These are phyloP conservation scores for Gnomoniopsis sp. DNA, from an alignment of 2,329 filamentous ascomycete species.

Conservation along the genomic window DNA sequence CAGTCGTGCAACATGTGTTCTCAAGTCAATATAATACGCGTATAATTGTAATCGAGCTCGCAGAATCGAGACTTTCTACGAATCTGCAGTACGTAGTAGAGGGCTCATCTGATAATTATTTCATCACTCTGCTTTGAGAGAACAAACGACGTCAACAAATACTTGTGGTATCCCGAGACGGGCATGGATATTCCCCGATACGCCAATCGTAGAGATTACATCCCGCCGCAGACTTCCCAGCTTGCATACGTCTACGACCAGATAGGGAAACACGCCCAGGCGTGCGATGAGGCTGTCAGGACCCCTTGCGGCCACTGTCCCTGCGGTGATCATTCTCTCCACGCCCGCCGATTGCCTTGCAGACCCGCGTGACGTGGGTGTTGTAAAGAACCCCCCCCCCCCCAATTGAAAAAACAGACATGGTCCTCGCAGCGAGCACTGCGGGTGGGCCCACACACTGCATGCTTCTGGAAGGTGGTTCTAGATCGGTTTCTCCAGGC, in stretches of 20 bases:
- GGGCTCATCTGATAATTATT: background rate
- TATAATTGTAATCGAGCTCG: background rate
- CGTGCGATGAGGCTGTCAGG: background rate
- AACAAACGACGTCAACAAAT: background rate
- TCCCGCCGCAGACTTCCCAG: background rate
- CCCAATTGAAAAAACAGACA: too few species aligned
- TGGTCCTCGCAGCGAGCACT: too few species aligned
- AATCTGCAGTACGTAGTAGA: background rate
- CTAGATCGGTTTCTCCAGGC: background rate
- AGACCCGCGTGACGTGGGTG: background rate
- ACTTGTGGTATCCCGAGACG: background rate
- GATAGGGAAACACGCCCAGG: background rate
- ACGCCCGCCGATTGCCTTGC: background rate
- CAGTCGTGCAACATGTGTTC: background rate
- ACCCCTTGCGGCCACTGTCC: background rate
- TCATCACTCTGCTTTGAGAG: background rate
- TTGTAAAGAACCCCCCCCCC: too few species aligned
- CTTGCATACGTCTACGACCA: background rate
- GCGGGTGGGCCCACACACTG: slow-evolving; percentile 1
- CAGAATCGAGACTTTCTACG: too few species aligned
- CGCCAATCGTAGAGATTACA: background rate
- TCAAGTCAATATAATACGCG: background rate
- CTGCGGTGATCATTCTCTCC: slow-evolving; percentile 2
- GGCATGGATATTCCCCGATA: slow-evolving; percentile 7
- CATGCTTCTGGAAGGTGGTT: slow-evolving; percentile 15